Conservation (phyloP, 129 eudicot genomes). For the Pseudognaphalium luteoalbum region DNA sequence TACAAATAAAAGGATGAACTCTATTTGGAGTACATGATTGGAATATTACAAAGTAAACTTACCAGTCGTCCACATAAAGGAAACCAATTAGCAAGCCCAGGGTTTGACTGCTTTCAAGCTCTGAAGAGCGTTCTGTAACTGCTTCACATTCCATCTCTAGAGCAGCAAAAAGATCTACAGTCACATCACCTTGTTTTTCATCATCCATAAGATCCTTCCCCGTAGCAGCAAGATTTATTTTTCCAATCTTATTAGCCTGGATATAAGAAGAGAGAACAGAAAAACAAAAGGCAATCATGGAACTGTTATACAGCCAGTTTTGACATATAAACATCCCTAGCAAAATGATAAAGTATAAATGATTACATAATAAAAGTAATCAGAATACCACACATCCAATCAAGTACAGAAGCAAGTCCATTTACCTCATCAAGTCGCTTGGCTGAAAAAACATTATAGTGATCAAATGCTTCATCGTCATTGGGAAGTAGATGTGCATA, state of each 20-base stretch:
- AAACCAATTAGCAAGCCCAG: slow-evolving; percentile 90
- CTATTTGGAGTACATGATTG: background rate
- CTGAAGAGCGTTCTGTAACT: slow-evolving; percentile 74
- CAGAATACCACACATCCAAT: slow-evolving; percentile 2
- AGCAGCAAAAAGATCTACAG: slow-evolving; percentile 90
- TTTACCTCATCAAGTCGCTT: slow-evolving; percentile 96
- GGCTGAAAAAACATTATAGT: slow-evolving; percentile 61
- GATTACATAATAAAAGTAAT: background rate
- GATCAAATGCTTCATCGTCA: slow-evolving; percentile 93
- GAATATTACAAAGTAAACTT: slow-evolving; percentile 26
- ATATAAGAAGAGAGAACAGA: slow-evolving; percentile 4
- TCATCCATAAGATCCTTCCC: slow-evolving; percentile 99
- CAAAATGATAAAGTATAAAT: background rate
- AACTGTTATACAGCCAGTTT: slow-evolving; percentile 20
- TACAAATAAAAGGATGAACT: slow-evolving; percentile 1
- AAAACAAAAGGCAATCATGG: background rate
- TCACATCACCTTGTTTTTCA: slow-evolving; percentile 95
- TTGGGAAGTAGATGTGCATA: slow-evolving; percentile 91
- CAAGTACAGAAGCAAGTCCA: slow-evolving; percentile 2
- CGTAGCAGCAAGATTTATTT: slow-evolving; percentile 96
- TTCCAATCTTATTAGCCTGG: slow-evolving; percentile 97
- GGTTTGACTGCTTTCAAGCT: slow-evolving; percentile 85
- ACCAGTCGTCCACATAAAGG: slow-evolving; percentile 95
- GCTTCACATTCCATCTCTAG: slow-evolving; percentile 78
- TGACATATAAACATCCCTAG: background rate